Conservation (phyloP, 495 filamentous ascomycete genomes). For the Hypoxylon subgilvum region DNA sequence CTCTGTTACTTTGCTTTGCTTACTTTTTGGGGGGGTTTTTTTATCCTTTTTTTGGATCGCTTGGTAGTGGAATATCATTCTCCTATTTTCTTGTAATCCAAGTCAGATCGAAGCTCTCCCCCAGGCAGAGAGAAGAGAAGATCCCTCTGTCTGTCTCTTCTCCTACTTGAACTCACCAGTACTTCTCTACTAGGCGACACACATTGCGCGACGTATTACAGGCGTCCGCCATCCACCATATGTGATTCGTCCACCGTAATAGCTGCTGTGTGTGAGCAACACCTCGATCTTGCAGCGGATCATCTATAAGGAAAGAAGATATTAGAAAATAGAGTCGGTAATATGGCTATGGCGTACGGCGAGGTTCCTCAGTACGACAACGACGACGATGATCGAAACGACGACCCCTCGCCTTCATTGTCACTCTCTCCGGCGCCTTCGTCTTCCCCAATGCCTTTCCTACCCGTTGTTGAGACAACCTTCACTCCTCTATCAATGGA, state of each 20-base stretch:
- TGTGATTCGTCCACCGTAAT: constrained; percentile 11
- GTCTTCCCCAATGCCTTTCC: constrained; percentile 42
- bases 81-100: no score
- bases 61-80: constrained; percentile 7
- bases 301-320: neutral
- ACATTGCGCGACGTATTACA: constrained; percentile 17
- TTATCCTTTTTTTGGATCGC: constrained; percentile 21
- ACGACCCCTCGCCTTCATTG: constrained; percentile 26
- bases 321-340: neutral
- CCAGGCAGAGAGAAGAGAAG: no score
- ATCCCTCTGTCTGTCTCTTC: neutral
- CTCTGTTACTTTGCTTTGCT: neutral
- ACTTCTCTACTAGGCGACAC: constrained; percentile 10
- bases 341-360: constrained; percentile 46
- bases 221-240: constrained; percentile 3
- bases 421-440: constrained; percentile 36
- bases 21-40: constrained; percentile 8
- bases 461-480: constrained; percentile 44
- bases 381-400: constrained; percentile 37
- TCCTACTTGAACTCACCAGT: neutral
- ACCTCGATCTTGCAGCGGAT: neutral
- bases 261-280: neutral
- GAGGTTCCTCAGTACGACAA: constrained; percentile 42
- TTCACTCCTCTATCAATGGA: constrained; percentile 56
- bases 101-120: constrained; percentile 4